Evolutionary conservation across 2,329 filamentous ascomycete species (phyloP), one percentile per base, ranked within the genome.

Genomic region (Passalora sequoiae): DNA sequence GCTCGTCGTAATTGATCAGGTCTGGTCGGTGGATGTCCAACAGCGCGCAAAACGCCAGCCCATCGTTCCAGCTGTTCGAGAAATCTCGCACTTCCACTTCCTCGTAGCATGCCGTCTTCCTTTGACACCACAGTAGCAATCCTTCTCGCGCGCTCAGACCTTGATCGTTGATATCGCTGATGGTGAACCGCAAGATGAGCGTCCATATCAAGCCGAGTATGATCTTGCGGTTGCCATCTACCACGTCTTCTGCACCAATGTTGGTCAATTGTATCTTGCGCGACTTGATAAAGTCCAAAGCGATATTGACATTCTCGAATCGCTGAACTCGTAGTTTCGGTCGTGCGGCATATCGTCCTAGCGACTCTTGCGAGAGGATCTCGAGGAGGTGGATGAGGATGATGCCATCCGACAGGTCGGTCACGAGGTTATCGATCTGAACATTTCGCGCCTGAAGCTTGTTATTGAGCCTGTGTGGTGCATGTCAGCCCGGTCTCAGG

Each of bases 181-280:
- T 98, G 56, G 92, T 98, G 67, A 98, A 98, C 38, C 92, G 80
- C 55, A 96, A 74, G 83, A 98, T 98, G 51, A 98, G 75, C 4
- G 89, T 98, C 92, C 92, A 98, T 68, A 98, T 96, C 58, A 98
- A 74, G 21, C 92, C 92, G 21, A 98, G 75, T 47, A 97, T 94
- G 61, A 98, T 96, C 75, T 97, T 98, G 57, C 86, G 80, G 67
- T 97, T 98, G 25, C 92, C 92, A 66, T 98, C 91, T 21, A 98
- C 92, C 17, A 98, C 87, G 75, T 98, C 92, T 68, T 97, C 92
- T 6, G 92, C 92, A 40, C 92, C 92, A 60, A 97, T 97, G 58
- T 98, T 98, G 55, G 89, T 96, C 83, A 98, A 87, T 66, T 95
- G 91, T 52, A 98, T 97, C 60, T 89, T 77, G 57, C 89, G 76